Evolutionary conservation across 495 filamentous ascomycete species (phyloP).

Genomic region (Hypoxylon perforatum): DNA sequence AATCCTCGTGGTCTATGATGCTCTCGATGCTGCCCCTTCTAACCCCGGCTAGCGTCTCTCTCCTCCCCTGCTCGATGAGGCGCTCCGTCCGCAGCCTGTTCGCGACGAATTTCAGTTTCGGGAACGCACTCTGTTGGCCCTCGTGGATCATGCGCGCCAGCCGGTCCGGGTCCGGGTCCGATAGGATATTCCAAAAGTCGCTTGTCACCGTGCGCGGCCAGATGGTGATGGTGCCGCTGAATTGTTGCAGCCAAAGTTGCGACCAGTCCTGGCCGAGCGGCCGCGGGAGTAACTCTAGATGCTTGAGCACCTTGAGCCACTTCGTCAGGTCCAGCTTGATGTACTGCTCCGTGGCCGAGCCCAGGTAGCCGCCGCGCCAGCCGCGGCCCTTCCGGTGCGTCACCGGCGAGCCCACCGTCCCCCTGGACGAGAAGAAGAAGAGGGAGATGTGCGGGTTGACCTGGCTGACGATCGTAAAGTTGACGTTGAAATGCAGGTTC

Average conservation of each 20-base stretch:
- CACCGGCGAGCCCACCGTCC: slow-evolving; percentile 89
- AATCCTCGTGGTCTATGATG: slow-evolving; percentile 58
- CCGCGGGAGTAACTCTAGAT: slow-evolving; percentile 89
- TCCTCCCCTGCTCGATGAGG: slow-evolving; percentile 78
- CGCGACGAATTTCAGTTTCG: slow-evolving; percentile 88
- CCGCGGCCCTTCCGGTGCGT: slow-evolving; percentile 93
- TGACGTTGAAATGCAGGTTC: slow-evolving; percentile 97
- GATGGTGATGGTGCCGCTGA: slow-evolving; percentile 93
- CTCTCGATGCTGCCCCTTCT: slow-evolving; percentile 57
- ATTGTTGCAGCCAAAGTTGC: slow-evolving; percentile 93
- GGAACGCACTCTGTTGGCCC: slow-evolving; percentile 86
- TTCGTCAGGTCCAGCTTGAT: slow-evolving; percentile 95
- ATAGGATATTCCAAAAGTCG: slow-evolving; percentile 88
- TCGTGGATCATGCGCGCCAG: slow-evolving; percentile 88
- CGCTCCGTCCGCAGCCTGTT: slow-evolving; percentile 88
- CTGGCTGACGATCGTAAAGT: slow-evolving; percentile 94
- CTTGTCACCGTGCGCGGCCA: slow-evolving; percentile 81
- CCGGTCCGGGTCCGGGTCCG: slow-evolving; percentile 78
- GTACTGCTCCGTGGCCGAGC: slow-evolving; percentile 91
- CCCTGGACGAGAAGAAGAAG: slow-evolving; percentile 96
- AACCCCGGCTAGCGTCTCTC: slow-evolving; percentile 58
- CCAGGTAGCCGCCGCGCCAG: slow-evolving; percentile 95
- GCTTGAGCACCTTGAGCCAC: slow-evolving; percentile 93
- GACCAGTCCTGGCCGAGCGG: slow-evolving; percentile 96
- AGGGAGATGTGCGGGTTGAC: slow-evolving; percentile 98